Evolutionary conservation across 1,284 basidiomycete genomes (phyloP), one percentile per base, ranked within the genome.

Genomic region (Lentinula novae-zelandiae): DNA sequence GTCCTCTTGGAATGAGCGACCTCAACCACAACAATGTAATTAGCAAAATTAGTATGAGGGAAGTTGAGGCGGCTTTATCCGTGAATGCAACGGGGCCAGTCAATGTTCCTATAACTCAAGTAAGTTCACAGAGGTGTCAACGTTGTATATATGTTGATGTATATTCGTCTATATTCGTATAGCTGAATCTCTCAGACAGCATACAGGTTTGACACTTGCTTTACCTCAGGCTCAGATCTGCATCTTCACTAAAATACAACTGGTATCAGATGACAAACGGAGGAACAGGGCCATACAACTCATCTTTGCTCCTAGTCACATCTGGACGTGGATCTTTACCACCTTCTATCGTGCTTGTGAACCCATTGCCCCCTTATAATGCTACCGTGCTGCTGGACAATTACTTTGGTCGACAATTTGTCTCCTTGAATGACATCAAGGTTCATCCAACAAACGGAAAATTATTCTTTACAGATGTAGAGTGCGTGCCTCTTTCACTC

Each of bases 401-500:
- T 72, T 87, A 78, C 69, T 88, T 82, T 66, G 91, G 91, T 2
- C 77, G 89, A 8, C 89, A 92, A 67, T 94, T 93, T 75, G 92
- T 90, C 73, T 89, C 89, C 1, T 73, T 92, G 57, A 92, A 93
- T 70, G 92, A 94, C 68, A 75, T 88, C 61, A 90, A 88, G 67
- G 76, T 92, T 3, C 87, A 91, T 62, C 87, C 87, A 17, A 61
- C 60, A 0, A 85, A 78, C 56, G 82, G 82, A 13, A 82, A 80
- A 53, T 69, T 90, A 9, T 91, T 86, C 73, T 90, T 91, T 73
- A 89, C 86, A 0, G 92, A 93, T 69, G 78, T 81, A 6, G 76
- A 73, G 84, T 91, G 66, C 44, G 82, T 77, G 5, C 54, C 46
- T 40, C 51, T n/a, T 51, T 38, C 46, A 31, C 48, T 55, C 22